phyloP scores from a whole-genome alignment of 306 rosid genomes.

The Dryas octopetala region DNA sequence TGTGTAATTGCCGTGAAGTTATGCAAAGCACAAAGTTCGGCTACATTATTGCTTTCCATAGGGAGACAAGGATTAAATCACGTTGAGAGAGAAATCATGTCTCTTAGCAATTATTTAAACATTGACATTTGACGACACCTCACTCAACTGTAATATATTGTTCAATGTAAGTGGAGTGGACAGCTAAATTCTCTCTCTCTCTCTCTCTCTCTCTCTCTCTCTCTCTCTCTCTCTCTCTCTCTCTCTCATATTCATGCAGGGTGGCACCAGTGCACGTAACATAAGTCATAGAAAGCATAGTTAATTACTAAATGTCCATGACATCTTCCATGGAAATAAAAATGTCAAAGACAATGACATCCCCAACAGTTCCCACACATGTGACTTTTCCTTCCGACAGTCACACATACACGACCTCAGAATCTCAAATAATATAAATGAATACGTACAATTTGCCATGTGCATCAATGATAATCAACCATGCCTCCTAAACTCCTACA shows the following conservation, averaged over 20 bases:
- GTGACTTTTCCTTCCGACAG: background rate
- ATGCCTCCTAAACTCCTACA: background rate
- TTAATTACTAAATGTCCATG: background rate
- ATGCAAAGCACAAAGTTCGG: no score
- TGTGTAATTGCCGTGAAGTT: no score
- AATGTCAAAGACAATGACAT: background rate
- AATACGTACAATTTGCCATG: background rate
- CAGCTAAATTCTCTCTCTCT: no score
- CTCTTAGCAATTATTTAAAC: no score
- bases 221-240: no score
- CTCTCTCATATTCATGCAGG: background rate
- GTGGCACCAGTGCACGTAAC: background rate
- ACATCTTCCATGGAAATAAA: background rate
- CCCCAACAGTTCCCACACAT: background rate
- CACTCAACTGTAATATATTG: no score
- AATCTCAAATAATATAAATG: background rate
- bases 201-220: no score
- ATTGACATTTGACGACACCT: no score
- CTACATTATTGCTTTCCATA: no score
- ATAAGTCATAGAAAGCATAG: background rate
- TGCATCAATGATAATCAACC: background rate
- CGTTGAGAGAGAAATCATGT: no score
- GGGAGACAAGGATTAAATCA: no score
- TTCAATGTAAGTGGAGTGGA: no score
- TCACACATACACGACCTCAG: background rate